Conservation (phyloP, 1,284 basidiomycete species). For the Moniliophthora roreri region DNA sequence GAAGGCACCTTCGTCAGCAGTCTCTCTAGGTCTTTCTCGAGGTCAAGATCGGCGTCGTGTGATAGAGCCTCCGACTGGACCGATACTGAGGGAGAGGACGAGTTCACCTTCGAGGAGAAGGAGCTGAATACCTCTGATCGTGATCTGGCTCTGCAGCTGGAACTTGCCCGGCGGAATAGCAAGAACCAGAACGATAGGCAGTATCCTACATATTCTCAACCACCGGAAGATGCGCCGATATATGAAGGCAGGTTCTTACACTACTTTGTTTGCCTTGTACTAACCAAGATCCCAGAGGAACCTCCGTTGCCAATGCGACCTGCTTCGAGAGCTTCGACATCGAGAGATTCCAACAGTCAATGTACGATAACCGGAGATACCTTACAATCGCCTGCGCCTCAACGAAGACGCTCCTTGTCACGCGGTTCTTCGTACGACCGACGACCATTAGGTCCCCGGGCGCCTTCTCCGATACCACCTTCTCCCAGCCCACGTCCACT, state of each 20-base stretch:
- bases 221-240: constrained; percentile 60
- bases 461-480: constrained; percentile 64
- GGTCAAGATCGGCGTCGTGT: constrained; percentile 42
- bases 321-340: constrained; percentile 43
- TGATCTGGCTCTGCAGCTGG: constrained; percentile 71
- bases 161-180: constrained; percentile 80
- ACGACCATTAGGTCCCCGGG: constrained; percentile 68
- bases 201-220: constrained; percentile 39
- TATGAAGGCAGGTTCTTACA: constrained; percentile 59
- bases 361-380: constrained; percentile 27
- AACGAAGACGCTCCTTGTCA: constrained; percentile 38
- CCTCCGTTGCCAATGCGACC: constrained; percentile 54
- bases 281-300: constrained; percentile 45
- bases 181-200: constrained; percentile 63
- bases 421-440: constrained; percentile 46
- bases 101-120: constrained; percentile 31
- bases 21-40: constrained; percentile 33
- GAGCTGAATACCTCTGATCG: constrained; percentile 65
- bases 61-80: constrained; percentile 39
- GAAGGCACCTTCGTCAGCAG: constrained; percentile 36
- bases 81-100: constrained; percentile 46
- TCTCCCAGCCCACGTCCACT: constrained; percentile 32
- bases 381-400: constrained; percentile 33
- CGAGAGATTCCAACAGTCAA: constrained; percentile 40
- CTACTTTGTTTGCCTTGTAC: neutral